A percentile compares a stretch with the other conserved stretches of the same genome.
phyloP scores from a whole-genome alignment of 768 basidiomycete genomes.

The Xerocomellus chrysenteron region DNA sequence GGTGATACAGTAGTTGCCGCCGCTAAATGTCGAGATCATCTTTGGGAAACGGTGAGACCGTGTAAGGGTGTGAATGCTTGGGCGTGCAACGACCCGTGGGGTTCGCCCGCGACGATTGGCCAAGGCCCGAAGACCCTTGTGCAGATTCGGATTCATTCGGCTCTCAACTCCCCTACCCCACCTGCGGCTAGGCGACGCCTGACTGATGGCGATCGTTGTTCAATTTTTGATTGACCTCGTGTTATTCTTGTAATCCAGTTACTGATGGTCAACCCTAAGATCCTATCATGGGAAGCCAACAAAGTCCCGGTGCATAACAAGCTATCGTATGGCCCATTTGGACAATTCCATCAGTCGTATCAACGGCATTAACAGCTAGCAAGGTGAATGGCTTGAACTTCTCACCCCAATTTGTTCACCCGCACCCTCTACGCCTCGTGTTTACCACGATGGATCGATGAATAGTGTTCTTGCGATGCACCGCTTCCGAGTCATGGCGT shows the following conservation, averaged over 20 bases:
- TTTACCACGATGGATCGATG: constrained; percentile 32
- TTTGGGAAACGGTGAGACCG: constrained; percentile 1
- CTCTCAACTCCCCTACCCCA: constrained; percentile 9
- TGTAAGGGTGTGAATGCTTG: constrained; percentile 10
- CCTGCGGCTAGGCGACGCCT: constrained; percentile 16
- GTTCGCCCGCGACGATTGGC: constrained; percentile 1
- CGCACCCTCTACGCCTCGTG: constrained; percentile 29
- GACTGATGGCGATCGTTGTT: constrained; percentile 18
- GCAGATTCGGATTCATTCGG: neutral
- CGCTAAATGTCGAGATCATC: neutral
- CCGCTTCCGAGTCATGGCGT: constrained; percentile 17
- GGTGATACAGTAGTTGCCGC: constrained; percentile 2
- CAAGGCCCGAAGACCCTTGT: constrained; percentile 19
- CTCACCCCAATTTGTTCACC: constrained; percentile 15
- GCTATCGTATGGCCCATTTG: constrained; percentile 1
- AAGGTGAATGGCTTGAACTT: constrained; percentile 11
- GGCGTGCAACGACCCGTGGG: constrained; percentile 10
- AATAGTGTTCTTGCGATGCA: constrained; percentile 23
- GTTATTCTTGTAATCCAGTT: constrained; percentile 12
- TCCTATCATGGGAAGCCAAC: constrained; percentile 9
- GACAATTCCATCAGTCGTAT: constrained; percentile 4
- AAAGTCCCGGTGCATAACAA: constrained; percentile 1
- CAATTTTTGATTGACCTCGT: constrained; percentile 20
- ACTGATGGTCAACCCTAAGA: constrained; percentile 15
- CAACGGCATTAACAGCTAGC: constrained; percentile 9